Evolutionary conservation across 768 basidiomycete genomes (phyloP), one percentile per base, ranked within the genome.

Genomic region (Kwoniella europaea): DNA sequence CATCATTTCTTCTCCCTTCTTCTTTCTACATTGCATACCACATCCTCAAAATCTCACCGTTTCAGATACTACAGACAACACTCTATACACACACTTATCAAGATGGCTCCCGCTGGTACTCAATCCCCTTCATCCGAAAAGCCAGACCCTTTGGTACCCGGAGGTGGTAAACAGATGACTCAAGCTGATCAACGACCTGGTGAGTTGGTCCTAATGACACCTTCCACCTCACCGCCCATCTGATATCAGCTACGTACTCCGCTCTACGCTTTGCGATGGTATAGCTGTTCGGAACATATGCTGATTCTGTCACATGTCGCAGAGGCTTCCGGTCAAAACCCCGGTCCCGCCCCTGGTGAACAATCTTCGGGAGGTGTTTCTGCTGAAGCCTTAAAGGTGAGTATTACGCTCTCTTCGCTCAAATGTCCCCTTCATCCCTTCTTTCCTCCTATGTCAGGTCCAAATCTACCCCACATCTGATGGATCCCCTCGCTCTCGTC

Each of bases 151-250:
- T 52, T 66, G 22, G 64, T 70, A 10, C 42, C 62, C 1, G 59
- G 24, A 27, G 66, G 64, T 22, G 65, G 54, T 20, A 68, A 68
- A 50, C 73, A 74, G 56, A 56, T 68, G 58, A 74, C 65, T 35
- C 70, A 71, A 29, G 73, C 73, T 64, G 62, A 74, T 62, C 73
- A 74, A 52, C 42, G 73, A 65, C 69, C 69, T 67, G 69, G 73
- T 74, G 52, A 55, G 73, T 68, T 53, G 24, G 22, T 24, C 20
- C 15, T 2, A 3, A 52, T 0, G 1, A 16, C 42, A 50, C 0
- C 15, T 18, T 3, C 20, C n/a, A 10, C 22, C 44, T 46, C 46
- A 15, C 46, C 0, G 0, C 6, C 0, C 46, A 50, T 50, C 18
- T n/a, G n/a, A n/a, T n/a, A n/a, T n/a, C n/a, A n/a, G n/a, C n/a